Percentiles rank a stretch among this genome's conserved stretches.
Conservation (phyloP, 1,284 basidiomycete species). For the Leccinum subrobustum region DNA sequence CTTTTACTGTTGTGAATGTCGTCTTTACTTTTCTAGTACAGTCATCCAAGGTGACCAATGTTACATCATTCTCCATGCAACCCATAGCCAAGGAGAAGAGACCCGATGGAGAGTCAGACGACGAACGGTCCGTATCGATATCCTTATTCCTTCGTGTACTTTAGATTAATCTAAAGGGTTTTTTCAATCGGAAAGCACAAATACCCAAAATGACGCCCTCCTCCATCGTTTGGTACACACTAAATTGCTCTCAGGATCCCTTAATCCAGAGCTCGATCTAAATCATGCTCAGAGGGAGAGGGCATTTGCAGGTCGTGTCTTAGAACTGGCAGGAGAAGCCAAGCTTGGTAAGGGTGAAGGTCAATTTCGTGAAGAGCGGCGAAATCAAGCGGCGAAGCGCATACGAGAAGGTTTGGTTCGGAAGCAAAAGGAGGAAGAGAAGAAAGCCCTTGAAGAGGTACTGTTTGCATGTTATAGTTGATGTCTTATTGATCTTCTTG, state of each 20-base stretch:
- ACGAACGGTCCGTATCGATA: slow-evolving; percentile 24
- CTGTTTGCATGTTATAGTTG: neutral
- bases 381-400: slow-evolving; percentile 63
- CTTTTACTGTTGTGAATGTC: slow-evolving; percentile 1
- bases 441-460: slow-evolving; percentile 66
- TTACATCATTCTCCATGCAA: slow-evolving; percentile 40
- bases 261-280: slow-evolving; percentile 57
- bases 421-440: slow-evolving; percentile 57
- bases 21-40: slow-evolving; percentile 28
- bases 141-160: neutral
- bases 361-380: slow-evolving; percentile 54
- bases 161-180: neutral
- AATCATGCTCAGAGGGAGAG: slow-evolving; percentile 65
- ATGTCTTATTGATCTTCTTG: slow-evolving; percentile 7
- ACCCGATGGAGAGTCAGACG: slow-evolving; percentile 48
- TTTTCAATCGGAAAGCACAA: slow-evolving; percentile 47
- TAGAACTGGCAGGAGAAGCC: slow-evolving; percentile 63
- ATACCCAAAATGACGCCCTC: slow-evolving; percentile 70
- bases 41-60: slow-evolving; percentile 74
- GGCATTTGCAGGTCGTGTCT: slow-evolving; percentile 69
- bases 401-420: slow-evolving; percentile 65
- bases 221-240: slow-evolving; percentile 78
- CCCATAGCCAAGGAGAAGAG: slow-evolving; percentile 36
- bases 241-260: slow-evolving; percentile 67
- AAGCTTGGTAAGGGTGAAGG: slow-evolving; percentile 74